These are phyloP conservation scores for Trichoderma parareesei DNA, from an alignment of 495 filamentous ascomycete species.

Conservation along the genomic window DNA sequence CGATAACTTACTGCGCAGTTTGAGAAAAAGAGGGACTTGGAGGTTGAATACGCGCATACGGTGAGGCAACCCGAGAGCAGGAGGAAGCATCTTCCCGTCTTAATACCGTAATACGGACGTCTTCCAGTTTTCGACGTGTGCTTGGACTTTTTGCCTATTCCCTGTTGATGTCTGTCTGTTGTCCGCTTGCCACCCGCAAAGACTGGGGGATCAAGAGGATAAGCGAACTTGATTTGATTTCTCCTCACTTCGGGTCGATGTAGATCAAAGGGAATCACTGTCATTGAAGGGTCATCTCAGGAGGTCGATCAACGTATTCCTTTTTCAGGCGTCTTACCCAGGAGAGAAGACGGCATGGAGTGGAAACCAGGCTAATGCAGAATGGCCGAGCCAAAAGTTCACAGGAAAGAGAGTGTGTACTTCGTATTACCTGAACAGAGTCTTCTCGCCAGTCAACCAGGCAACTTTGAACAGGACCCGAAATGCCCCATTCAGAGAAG, in stretches of 20 bases:
- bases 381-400: background rate
- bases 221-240: background rate
- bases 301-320: background rate
- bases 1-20: no score
- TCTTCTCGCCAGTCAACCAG: no score
- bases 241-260: background rate
- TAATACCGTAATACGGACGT: no score
- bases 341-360: background rate
- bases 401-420: background rate
- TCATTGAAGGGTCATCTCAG: background rate
- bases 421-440: no score
- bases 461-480: background rate
- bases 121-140: no score
- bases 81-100: no score
- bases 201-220: background rate
- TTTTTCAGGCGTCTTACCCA: background rate
- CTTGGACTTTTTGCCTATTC: no score
- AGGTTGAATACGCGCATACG: no score
- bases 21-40: no score
- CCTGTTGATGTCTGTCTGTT: no score
- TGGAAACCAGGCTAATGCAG: background rate
- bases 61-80: no score
- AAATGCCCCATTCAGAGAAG: no score
- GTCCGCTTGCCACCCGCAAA: background rate
- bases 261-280: background rate